phyloP scores from a whole-genome alignment of 2,329 filamentous ascomycete genomes.

The Pyrenochaeta sp. region DNA sequence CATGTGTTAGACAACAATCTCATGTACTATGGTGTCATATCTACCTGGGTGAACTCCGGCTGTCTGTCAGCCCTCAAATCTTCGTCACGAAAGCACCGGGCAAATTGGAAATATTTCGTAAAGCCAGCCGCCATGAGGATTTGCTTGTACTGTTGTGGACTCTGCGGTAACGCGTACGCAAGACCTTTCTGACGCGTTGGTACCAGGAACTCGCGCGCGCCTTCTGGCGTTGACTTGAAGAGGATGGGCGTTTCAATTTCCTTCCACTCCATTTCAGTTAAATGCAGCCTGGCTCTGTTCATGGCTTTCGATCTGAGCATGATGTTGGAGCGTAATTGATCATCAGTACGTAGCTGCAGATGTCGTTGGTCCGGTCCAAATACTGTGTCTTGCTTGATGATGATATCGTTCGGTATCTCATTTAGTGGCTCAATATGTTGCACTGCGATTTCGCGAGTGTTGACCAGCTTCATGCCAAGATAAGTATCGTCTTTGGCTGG shows the following conservation, averaged over 20 bases:
- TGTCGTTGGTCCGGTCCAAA: slow-evolving; percentile 81
- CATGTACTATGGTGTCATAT: slow-evolving; percentile 52
- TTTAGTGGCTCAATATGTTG: slow-evolving; percentile 74
- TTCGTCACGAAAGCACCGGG: slow-evolving; percentile 93
- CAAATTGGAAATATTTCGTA: slow-evolving; percentile 87
- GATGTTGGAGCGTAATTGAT: slow-evolving; percentile 72
- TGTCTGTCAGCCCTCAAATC: slow-evolving; percentile 91
- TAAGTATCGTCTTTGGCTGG: slow-evolving; percentile 44
- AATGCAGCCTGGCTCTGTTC: slow-evolving; percentile 61
- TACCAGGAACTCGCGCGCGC: slow-evolving; percentile 92
- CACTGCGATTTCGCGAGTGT: slow-evolving; percentile 67
- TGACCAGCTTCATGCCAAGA: slow-evolving; percentile 43
- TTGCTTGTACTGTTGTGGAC: slow-evolving; percentile 98
- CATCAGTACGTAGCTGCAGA: slow-evolving; percentile 82
- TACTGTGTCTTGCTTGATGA: slow-evolving; percentile 76
- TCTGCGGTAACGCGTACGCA: slow-evolving; percentile 93
- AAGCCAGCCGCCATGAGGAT: slow-evolving; percentile 93
- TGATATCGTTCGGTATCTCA: slow-evolving; percentile 75
- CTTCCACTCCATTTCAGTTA: slow-evolving; percentile 67
- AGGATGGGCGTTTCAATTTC: slow-evolving; percentile 92
- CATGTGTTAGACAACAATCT: slow-evolving; percentile 5
- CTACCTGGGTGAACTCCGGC: slow-evolving; percentile 92
- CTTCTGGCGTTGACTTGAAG: slow-evolving; percentile 98
- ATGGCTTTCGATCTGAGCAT: slow-evolving; percentile 71
- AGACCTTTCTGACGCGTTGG: slow-evolving; percentile 79